Percentiles rank a stretch among this genome's conserved stretches.
phyloP scores from a whole-genome alignment of 805 yeast genomes.

The Pichia heedii region DNA sequence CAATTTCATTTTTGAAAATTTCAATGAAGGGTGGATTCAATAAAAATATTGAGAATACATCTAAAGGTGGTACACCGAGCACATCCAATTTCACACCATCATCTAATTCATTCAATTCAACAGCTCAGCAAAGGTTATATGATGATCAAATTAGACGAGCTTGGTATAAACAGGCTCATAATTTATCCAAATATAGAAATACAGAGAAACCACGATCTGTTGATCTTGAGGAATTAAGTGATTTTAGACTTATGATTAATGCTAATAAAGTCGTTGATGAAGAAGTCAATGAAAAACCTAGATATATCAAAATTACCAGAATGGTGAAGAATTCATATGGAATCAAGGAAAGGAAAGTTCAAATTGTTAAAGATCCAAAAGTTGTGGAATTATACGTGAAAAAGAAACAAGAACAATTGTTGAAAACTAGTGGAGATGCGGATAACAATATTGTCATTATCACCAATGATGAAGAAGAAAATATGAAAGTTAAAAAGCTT shows the following conservation, averaged over 20 bases:
- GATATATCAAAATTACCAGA: slow-evolving; percentile 55
- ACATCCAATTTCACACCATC: slow-evolving; percentile 14
- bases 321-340: slow-evolving; percentile 79
- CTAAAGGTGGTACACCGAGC: slow-evolving; percentile 8
- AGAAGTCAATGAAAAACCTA: slow-evolving; percentile 26
- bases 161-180: slow-evolving; percentile 77
- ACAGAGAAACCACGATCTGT: slow-evolving; percentile 20
- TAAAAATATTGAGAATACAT: slow-evolving; percentile 17
- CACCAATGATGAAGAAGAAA: slow-evolving; percentile 77
- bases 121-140: slow-evolving; percentile 81
- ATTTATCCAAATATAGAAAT: slow-evolving; percentile 34
- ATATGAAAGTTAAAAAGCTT: slow-evolving; percentile 64
- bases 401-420: slow-evolving; percentile 32
- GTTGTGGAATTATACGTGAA: slow-evolving; percentile 78
- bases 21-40: slow-evolving; percentile 92
- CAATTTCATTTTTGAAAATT: slow-evolving; percentile 77
- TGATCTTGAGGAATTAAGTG: slow-evolving; percentile 19
- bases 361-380: slow-evolving; percentile 74
- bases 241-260: slow-evolving; percentile 28
- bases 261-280: slow-evolving; percentile 26
- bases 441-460: slow-evolving; percentile 53
- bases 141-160: slow-evolving; percentile 83
- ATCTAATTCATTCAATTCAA: slow-evolving; percentile 68
- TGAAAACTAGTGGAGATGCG: slow-evolving; percentile 46
- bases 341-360: slow-evolving; percentile 70